Conservation (phyloP, 1,284 basidiomycete genomes). For the Malassezia equina region DNA sequence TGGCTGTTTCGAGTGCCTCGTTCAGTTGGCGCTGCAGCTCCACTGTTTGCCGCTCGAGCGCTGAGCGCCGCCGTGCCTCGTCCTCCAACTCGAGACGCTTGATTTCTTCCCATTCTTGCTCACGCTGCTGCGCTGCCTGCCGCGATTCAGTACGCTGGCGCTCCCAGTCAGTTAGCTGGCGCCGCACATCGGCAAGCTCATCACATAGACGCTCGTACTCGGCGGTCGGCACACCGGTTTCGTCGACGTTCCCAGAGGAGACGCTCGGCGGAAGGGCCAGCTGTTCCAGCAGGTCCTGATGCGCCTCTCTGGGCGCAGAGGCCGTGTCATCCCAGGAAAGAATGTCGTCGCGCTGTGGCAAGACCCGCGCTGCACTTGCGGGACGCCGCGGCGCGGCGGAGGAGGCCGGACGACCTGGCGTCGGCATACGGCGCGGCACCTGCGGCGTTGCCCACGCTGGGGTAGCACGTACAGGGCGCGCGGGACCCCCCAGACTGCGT, state of each 20-base stretch:
- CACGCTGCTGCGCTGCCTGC: conserved; percentile 54
- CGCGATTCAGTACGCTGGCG: conserved; percentile 52
- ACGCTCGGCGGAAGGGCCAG: conserved; percentile 27
- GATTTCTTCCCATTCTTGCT: conserved; percentile 50
- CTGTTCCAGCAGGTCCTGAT: conserved; percentile 20
- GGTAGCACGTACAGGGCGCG: neutral
- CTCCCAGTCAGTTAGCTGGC: neutral
- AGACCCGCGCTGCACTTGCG: neutral
- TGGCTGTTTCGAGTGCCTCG: conserved; percentile 38
- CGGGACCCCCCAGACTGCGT: neutral
- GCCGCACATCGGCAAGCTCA: conserved; percentile 21
- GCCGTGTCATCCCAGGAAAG: conserved; percentile 3
- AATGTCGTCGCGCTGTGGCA: neutral
- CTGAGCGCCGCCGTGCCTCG: conserved; percentile 32
- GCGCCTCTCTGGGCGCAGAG: neutral
- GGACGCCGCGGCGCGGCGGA: conserved; percentile 4
- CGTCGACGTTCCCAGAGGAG: neutral
- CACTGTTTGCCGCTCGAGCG: conserved; percentile 26
- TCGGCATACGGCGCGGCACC: neutral
- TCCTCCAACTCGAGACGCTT: conserved; percentile 30
- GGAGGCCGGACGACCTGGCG: conserved; percentile 9
- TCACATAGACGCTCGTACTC: conserved; percentile 45
- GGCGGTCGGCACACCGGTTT: conserved; percentile 34
- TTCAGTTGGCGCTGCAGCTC: conserved; percentile 21
- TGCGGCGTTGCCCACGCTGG: neutral